Conservation (phyloP, 1,139 yeast genomes). For the Debaryomyces psychrophilus region DNA sequence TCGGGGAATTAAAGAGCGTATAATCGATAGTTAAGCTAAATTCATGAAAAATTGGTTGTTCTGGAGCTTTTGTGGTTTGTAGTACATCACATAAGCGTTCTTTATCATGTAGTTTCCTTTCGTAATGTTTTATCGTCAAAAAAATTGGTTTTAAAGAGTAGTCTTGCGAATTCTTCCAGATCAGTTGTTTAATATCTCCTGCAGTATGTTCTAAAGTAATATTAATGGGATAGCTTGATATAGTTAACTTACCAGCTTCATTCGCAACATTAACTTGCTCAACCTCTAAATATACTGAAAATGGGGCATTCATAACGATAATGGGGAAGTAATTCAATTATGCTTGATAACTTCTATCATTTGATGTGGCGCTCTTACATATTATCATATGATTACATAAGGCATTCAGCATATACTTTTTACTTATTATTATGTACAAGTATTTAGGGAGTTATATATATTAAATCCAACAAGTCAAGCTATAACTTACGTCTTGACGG, state of each 20-base stretch:
- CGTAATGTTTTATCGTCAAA: conserved; percentile 20
- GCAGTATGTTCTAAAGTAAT: conserved; percentile 27
- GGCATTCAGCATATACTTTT: conserved; percentile 1
- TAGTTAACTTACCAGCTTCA: conserved; percentile 10
- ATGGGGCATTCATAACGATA: conserved; percentile 27
- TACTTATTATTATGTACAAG: conserved; percentile 11
- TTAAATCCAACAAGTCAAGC: conserved; percentile 16
- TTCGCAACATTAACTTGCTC: conserved; percentile 16
- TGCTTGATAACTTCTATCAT: not conserved
- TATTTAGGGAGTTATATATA: conserved; percentile 11
- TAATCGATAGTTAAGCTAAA: conserved; percentile 29
- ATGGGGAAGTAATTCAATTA: not conserved
- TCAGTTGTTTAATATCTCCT: conserved; percentile 28
- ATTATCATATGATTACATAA: not conserved
- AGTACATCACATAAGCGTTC: conserved; percentile 22
- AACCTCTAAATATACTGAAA: conserved; percentile 23
- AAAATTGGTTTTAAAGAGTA: conserved; percentile 29
- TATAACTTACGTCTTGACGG: conserved; percentile 45
- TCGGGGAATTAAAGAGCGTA: conserved; percentile 20
- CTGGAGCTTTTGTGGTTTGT: conserved; percentile 14
- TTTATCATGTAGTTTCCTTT: conserved; percentile 14
- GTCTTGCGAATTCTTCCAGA: conserved; percentile 33
- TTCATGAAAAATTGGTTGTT: conserved; percentile 13
- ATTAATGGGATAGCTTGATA: conserved; percentile 18
- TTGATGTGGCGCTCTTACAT: conserved; percentile 2